phyloP scores from a whole-genome alignment of 768 basidiomycete species.

The Leucocoprinus leucothites region DNA sequence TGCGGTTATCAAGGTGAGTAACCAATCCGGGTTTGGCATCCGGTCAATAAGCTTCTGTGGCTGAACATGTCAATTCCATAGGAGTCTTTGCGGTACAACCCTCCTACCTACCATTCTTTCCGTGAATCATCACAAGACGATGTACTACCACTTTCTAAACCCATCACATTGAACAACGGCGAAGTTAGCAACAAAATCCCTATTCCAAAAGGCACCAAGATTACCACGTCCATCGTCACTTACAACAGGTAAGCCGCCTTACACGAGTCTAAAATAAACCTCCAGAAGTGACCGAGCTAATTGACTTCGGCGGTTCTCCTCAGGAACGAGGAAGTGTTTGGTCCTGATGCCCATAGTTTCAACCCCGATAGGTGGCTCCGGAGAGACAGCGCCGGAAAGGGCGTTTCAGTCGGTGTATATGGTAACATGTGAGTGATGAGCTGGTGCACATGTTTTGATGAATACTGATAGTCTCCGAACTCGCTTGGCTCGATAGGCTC shows the following conservation, averaged over 20 bases:
- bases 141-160: slow-evolving; percentile 54
- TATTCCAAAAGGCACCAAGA: slow-evolving; percentile 47
- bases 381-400: slow-evolving; percentile 31
- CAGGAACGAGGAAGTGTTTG: slow-evolving; percentile 50
- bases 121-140: slow-evolving; percentile 52
- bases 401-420: slow-evolving; percentile 40
- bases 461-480: slow-evolving; percentile 4
- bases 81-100: slow-evolving; percentile 54
- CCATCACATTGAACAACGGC: slow-evolving; percentile 45
- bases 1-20: slow-evolving; percentile 44
- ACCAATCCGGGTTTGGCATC: too few species aligned
- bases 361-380: slow-evolving; percentile 57
- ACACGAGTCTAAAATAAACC: not conserved
- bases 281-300: not conserved
- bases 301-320: not conserved
- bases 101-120: slow-evolving; percentile 50
- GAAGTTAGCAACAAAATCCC: slow-evolving; percentile 38
- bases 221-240: slow-evolving; percentile 50
- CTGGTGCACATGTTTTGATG: not conserved
- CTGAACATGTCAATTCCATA: slow-evolving; percentile 15
- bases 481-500: slow-evolving; percentile 16
- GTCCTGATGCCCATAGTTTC: slow-evolving; percentile 51
- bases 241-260: slow-evolving; percentile 44
- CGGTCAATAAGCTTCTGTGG: too few species aligned
- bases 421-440: slow-evolving; percentile 38